Percentiles rank a stretch among this genome's conserved stretches.
These are phyloP conservation scores for Lentinula edodes DNA, from an alignment of 768 basidiomycete genomes.

Conservation along the genomic window DNA sequence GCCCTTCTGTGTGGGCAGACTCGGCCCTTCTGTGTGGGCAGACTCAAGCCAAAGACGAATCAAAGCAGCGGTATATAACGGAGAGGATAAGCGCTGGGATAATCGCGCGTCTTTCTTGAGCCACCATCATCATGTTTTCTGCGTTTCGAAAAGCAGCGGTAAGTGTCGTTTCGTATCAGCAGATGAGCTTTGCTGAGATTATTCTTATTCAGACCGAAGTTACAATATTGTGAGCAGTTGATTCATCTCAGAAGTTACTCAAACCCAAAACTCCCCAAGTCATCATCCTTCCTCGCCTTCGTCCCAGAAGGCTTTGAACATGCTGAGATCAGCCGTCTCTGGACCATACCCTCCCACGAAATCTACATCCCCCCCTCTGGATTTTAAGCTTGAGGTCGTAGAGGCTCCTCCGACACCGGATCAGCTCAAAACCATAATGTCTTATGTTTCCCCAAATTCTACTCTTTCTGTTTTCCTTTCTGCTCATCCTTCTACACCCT, in stretches of 20 bases:
- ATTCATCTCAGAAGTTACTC: neutral
- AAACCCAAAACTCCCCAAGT: constrained; percentile 26
- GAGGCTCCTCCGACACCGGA: constrained; percentile 63
- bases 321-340: constrained; percentile 56
- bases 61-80: neutral
- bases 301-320: constrained; percentile 52
- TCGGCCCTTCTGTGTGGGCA: neutral
- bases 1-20: neutral
- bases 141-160: neutral
- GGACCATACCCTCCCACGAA: constrained; percentile 55
- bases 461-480: constrained; percentile 47
- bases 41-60: neutral
- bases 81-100: neutral
- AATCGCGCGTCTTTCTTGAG: neutral
- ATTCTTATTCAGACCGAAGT: constrained; percentile 40
- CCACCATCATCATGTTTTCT: constrained; percentile 4
- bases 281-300: constrained; percentile 63
- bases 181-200: neutral
- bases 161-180: neutral
- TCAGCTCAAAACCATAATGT: constrained; percentile 62
- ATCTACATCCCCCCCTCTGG: constrained; percentile 42
- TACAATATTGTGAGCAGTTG: constrained; percentile 54
- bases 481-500: constrained; percentile 48
- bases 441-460: constrained; percentile 41
- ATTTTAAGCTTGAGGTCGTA: constrained; percentile 69